Evolutionary conservation across 148 eudicot species (phyloP), one percentile per base, ranked within the genome.

Genomic region (Fallopia convolvulus): DNA sequence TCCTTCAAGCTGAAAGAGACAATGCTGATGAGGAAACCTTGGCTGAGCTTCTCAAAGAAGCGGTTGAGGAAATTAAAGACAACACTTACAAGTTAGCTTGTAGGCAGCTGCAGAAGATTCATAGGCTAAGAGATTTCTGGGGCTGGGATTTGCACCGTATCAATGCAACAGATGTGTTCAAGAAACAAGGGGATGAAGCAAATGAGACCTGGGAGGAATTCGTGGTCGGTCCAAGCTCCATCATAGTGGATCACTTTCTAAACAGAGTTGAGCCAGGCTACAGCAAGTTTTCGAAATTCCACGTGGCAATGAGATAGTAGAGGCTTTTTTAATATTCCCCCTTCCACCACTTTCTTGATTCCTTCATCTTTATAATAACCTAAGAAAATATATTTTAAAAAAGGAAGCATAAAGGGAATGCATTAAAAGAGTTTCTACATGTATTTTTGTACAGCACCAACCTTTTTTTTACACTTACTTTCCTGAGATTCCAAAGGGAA

Each of bases 161-260:
- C 14, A 88, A 93, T 41, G 98, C 98, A 3, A 91, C 94, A 0
- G 86, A 90, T 44, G 94, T 78, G 11, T 91, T 93, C 73, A 52
- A 76, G 47, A 84, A 81, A 48, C 79, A 49, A 0, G 91, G 87
- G 81, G 7, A 56, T 21, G 84, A 82, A 13, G 80, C 84, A 10
- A 74, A 77, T 41, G 81, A 77, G 36, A 83, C 85, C 1, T 85
- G 85, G 85, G 56, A 75, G 20, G 76, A 77, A 8, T n/a, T 60
- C 68, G 87, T 85, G 83, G 71, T 65, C 4, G 75, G 47, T 6
- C 86, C 83, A 1, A 65, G 79, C 42, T 41, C 42, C 49, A 33
- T 41, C 46, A 83, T 81, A 3, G 77, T 83, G 6, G 49, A 63
- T 52, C 77, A 55, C 8, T 83, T 83, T 61, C 79, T 83, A 14